Evolutionary conservation across 192 early-diverging fungal species (phyloP).

Genomic region (Anaeromyces robustus): DNA sequence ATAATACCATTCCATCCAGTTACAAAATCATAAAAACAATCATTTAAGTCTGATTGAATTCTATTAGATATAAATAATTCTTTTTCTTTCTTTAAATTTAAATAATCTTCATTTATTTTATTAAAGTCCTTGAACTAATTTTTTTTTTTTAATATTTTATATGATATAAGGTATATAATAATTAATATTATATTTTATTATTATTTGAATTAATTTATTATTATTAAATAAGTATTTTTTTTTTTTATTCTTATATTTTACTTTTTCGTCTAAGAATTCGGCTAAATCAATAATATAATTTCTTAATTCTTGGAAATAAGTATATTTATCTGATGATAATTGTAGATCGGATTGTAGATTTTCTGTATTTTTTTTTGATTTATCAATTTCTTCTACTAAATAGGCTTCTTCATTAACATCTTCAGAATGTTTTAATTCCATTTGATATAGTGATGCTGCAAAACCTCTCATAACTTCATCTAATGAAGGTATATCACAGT

Average conservation of each 20-base stretch:
- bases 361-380: constrained; percentile 9
- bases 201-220: too few relatives aligned
- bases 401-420: constrained; percentile 7
- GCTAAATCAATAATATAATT: constrained; percentile 15
- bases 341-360: constrained; percentile 7
- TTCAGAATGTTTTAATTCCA: not conserved
- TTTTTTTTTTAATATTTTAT: not conserved
- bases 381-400: constrained; percentile 7
- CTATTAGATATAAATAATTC: not conserved
- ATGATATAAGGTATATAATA: not conserved
- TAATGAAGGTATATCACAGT: not conserved
- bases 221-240: too few relatives aligned
- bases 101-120: not conserved
- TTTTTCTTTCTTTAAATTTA: not conserved
- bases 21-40: not conserved
- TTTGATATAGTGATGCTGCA: not conserved
- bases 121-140: not conserved
- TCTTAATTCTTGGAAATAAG: constrained; percentile 18
- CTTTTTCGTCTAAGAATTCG: constrained; percentile 22
- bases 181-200: too few relatives aligned
- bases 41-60: not conserved
- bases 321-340: constrained; percentile 8
- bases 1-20: not conserved
- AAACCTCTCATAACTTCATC: not conserved
- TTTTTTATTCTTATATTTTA: not conserved